phyloP scores from a whole-genome alignment of 345 rosid species.

The Bruguiera sexangula region DNA sequence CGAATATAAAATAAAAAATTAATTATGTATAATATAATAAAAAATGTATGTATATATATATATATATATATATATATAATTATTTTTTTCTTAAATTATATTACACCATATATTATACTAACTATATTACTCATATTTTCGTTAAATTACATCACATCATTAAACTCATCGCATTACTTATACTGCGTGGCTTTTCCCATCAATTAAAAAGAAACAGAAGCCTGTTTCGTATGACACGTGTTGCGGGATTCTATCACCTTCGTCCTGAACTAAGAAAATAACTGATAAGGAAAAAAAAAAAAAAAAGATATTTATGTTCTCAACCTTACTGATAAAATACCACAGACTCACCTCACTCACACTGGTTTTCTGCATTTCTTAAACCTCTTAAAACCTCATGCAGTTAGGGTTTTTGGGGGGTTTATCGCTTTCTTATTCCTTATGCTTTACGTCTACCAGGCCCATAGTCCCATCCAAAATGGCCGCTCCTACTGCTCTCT shows the following conservation, averaged over 20 bases:
- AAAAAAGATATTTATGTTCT: conserved; percentile 15
- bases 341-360: conserved; percentile 18
- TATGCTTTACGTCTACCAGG: conserved; percentile 27
- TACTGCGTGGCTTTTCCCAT: neutral
- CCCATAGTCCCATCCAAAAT: conserved; percentile 33
- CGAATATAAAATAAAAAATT: neutral
- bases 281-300: conserved; percentile 24
- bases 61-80: neutral
- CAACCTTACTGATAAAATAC: conserved; percentile 31
- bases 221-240: no score
- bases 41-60: no score
- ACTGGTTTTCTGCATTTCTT: neutral
- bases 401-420: conserved; percentile 30
- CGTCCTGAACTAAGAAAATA: neutral
- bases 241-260: neutral
- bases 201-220: neutral
- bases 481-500: conserved; percentile 61
- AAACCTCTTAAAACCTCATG: conserved; percentile 9
- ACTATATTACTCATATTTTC: no score
- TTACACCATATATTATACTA: no score
- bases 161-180: no score
- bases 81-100: no score
- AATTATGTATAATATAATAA: neutral
- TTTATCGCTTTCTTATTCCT: conserved; percentile 29
- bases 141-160: no score